Evolutionary conservation across 768 basidiomycete genomes (phyloP).

Genomic region (Dacryopinax spathularia): DNA sequence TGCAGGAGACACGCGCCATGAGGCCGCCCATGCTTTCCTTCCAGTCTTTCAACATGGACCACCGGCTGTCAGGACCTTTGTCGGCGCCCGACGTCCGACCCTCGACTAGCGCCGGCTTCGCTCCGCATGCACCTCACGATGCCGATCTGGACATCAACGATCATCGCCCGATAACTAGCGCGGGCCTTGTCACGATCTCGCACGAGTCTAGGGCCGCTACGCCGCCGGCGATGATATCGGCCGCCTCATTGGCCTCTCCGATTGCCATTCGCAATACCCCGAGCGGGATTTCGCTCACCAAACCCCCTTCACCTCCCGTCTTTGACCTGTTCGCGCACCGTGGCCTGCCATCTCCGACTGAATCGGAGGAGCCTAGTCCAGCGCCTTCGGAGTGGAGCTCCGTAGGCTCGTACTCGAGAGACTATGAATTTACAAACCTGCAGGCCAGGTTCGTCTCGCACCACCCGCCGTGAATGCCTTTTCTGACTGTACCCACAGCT

Average conservation of each 20-base stretch:
- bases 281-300: not conserved
- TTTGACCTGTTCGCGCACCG: not conserved
- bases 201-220: not conserved
- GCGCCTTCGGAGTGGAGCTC: not conserved
- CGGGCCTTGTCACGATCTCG: not conserved
- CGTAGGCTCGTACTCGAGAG: not conserved
- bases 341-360: not conserved
- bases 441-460: not conserved
- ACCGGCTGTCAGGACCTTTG: not conserved
- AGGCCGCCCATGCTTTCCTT: not conserved
- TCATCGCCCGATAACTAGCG: not conserved
- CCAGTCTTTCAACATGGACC: not conserved
- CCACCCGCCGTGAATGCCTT: not conserved
- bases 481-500: not conserved
- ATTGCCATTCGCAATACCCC: not conserved
- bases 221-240: not conserved
- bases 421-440: not conserved
- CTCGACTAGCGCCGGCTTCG: not conserved
- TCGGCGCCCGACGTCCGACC: not conserved
- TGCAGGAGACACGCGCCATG: not conserved
- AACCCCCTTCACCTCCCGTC: not conserved
- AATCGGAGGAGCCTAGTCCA: not conserved
- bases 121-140: not conserved
- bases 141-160: not conserved
- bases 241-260: not conserved